Conservation (phyloP, 768 basidiomycete genomes). For the Boletellus ananas region DNA sequence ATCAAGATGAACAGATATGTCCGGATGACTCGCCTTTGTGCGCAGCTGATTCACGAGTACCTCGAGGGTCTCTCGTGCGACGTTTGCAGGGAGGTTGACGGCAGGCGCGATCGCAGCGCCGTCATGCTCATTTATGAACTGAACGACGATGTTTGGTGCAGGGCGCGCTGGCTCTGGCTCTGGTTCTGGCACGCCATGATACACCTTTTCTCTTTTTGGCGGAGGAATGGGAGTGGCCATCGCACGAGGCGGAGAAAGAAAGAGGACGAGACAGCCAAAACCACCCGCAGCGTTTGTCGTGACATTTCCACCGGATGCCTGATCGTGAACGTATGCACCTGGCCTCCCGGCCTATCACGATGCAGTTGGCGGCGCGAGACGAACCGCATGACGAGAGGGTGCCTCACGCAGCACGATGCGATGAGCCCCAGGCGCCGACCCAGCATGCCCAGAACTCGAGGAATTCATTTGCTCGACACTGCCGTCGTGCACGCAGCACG, state of each 20-base stretch:
- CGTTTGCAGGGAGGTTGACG: constrained; percentile 84
- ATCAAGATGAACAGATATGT: constrained; percentile 13
- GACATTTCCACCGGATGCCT: no score
- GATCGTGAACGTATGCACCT: no score
- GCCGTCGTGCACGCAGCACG: no score
- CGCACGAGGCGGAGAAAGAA: background rate
- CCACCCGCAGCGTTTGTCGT: no score
- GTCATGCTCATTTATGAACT: constrained; percentile 90
- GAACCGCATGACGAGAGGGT: no score
- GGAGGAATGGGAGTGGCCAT: constrained; percentile 89
- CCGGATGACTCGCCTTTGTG: constrained; percentile 51
- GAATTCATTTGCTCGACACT: no score
- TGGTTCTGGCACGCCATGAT: constrained; percentile 70
- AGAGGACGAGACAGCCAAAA: background rate
- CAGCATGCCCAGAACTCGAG: no score
- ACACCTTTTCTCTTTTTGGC: constrained; percentile 82
- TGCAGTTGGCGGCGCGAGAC: no score
- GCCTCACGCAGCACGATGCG: no score
- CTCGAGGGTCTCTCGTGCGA: constrained; percentile 80
- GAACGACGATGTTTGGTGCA: constrained; percentile 76
- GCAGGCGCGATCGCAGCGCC: constrained; percentile 78
- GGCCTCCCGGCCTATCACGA: no score
- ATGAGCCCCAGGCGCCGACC: no score
- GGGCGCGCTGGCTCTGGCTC: constrained; percentile 44
- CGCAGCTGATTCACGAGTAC: constrained; percentile 84